Percentiles rank a stretch among this genome's conserved stretches.
These are phyloP conservation scores for Panaeolus cyanescens DNA, from an alignment of 768 basidiomycete genomes.

Conservation along the genomic window DNA sequence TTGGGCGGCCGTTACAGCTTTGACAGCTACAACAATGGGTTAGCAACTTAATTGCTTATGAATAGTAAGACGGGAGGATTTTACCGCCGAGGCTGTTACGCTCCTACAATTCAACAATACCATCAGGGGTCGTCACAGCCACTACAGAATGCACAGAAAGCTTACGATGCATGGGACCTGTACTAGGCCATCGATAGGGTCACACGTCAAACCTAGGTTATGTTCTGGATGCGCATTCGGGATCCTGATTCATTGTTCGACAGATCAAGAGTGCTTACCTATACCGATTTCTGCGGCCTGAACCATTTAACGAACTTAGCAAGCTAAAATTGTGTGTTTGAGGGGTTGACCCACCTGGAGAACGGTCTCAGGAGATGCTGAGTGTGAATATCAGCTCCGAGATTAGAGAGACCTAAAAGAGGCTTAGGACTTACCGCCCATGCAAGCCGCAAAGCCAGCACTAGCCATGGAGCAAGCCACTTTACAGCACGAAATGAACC, in stretches of 20 bases:
- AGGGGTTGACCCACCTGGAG: conserved; percentile 52
- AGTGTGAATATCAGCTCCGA: conserved; percentile 1
- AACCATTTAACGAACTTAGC: conserved; percentile 4
- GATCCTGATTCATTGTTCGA: conserved; percentile 1
- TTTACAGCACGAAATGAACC: conserved; percentile 16
- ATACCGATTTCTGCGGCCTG: conserved; percentile 91
- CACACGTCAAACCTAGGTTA: conserved; percentile 88
- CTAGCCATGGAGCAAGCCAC: conserved; percentile 97
- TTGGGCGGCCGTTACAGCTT: conserved; percentile 92
- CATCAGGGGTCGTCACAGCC: not conserved
- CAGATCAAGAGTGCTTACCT: conserved; percentile 40
- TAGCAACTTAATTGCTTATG: not conserved
- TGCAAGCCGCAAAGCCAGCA: conserved; percentile 91
- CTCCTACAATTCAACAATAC: conserved; percentile 47
- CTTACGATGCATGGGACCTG: conserved; percentile 95
- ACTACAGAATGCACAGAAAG: conserved; percentile 12
- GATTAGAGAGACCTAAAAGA: conserved; percentile 4
- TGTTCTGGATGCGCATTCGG: conserved; percentile 53
- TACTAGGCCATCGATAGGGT: conserved; percentile 91
- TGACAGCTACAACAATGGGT: conserved; percentile 61
- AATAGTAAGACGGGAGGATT: conserved; percentile 7
- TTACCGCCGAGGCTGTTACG: conserved; percentile 84
- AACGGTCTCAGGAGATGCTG: conserved; percentile 81
- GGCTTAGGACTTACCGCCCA: conserved; percentile 63
- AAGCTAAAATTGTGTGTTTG: not conserved